A percentile compares a stretch with the other conserved stretches of the same genome.
Evolutionary conservation across 2,329 filamentous ascomycete species (phyloP).

Genomic region (Pseudogymnoascus destructans): DNA sequence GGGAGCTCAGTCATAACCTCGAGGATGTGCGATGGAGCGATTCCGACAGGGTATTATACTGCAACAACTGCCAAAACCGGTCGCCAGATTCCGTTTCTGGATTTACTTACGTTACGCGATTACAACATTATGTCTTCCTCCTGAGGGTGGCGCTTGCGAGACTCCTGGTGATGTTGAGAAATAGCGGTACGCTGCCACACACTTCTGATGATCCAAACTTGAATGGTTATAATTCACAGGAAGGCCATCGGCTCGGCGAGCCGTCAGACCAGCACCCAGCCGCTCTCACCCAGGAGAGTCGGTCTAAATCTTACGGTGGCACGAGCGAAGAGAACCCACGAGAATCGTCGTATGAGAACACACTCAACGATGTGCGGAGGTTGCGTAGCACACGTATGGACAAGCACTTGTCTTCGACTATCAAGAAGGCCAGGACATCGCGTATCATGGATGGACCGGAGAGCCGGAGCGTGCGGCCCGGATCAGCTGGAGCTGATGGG

Average conservation of each 20-base stretch:
- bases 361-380: constrained; percentile 85
- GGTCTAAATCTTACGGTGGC: constrained; percentile 62
- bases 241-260: constrained; percentile 43
- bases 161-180: constrained; percentile 73
- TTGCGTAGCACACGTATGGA: constrained; percentile 88
- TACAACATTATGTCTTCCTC: constrained; percentile 90
- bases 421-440: constrained; percentile 79
- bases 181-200: constrained; percentile 66
- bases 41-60: constrained; percentile 56
- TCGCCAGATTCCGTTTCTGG: constrained; percentile 41
- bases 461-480: constrained; percentile 52
- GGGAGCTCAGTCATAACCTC: constrained; percentile 56
- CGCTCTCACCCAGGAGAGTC: constrained; percentile 48
- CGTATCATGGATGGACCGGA: constrained; percentile 84
- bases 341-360: constrained; percentile 80
- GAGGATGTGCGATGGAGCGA: constrained; percentile 60
- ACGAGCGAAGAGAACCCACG: constrained; percentile 45
- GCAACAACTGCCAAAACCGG: constrained; percentile 50
- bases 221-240: constrained; percentile 51
- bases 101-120: constrained; percentile 66
- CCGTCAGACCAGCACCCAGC: constrained; percentile 34
- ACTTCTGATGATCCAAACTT: constrained; percentile 60
- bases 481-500: constrained; percentile 53
- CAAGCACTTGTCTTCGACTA: constrained; percentile 84
- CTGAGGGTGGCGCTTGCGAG: constrained; percentile 83